Conservation (phyloP, 2,329 filamentous ascomycete species). For the Eutypa lata region DNA sequence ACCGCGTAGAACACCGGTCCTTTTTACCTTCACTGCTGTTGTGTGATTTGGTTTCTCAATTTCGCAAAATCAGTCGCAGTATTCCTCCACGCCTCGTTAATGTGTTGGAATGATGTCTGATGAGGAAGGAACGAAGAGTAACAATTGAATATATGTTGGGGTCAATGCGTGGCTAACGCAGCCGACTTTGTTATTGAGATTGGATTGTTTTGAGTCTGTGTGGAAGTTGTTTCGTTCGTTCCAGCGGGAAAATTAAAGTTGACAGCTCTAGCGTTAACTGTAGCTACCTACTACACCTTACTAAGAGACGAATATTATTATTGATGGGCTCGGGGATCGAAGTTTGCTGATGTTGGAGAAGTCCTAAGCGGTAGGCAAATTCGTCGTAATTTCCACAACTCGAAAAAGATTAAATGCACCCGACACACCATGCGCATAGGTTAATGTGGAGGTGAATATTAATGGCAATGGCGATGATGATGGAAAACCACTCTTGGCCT, state of each 20-base stretch:
- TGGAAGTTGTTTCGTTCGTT: neutral
- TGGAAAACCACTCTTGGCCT: neutral
- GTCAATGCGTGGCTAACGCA: neutral
- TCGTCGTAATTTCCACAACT: neutral
- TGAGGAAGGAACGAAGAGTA: neutral
- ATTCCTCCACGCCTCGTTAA: neutral
- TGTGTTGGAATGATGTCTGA: neutral
- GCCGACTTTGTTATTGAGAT: too few relatives aligned
- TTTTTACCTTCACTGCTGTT: neutral
- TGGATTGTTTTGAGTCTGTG: too few relatives aligned
- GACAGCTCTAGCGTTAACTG: neutral
- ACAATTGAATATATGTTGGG: neutral
- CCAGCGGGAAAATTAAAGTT: neutral
- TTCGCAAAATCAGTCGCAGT: neutral
- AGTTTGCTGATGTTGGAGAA: too few relatives aligned
- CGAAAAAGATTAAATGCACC: neutral
- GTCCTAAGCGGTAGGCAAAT: neutral
- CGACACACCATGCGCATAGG: neutral
- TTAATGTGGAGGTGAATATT: too few relatives aligned
- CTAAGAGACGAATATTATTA: too few relatives aligned
- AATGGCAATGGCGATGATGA: neutral
- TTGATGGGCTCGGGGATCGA: too few relatives aligned
- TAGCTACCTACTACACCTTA: too few relatives aligned
- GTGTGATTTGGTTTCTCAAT: too few relatives aligned
- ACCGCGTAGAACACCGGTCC: slow-evolving; percentile 19